Evolutionary conservation across 139 green algal species (phyloP).

Genomic region (Tetraselmis striata): DNA sequence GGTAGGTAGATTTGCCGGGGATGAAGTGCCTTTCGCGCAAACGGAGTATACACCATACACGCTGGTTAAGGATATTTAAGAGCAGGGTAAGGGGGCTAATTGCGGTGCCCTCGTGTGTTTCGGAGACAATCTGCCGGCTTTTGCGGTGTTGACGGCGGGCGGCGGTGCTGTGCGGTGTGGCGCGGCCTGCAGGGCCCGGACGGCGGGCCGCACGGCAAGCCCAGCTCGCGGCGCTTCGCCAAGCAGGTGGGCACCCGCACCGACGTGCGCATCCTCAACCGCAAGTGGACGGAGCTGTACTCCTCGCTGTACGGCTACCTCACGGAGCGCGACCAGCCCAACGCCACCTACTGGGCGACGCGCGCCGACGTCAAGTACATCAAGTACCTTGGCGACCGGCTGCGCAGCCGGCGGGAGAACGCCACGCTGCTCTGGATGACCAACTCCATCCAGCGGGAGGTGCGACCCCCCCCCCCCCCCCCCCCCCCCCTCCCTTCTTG

Average conservation of each 20-base stretch:
- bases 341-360: not conserved
- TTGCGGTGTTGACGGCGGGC: no score
- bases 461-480: not conserved
- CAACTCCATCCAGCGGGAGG: not conserved
- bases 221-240: not conserved
- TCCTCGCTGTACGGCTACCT: not conserved
- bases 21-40: no score
- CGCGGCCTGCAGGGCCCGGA: not conserved
- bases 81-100: no score
- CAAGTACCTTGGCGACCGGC: not conserved
- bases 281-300: not conserved
- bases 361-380: not conserved
- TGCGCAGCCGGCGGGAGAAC: not conserved
- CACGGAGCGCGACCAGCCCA: not conserved
- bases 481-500: no score
- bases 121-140: no score
- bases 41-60: no score
- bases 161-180: no score
- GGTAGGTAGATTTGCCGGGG: no score
- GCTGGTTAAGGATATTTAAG: no score
- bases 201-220: not conserved
- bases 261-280: not conserved
- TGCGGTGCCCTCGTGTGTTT: no score
- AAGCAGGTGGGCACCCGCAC: not conserved
- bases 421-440: not conserved